Evolutionary conservation across 1,284 basidiomycete genomes (phyloP).

Genomic region (Austropuccinia psidii): DNA sequence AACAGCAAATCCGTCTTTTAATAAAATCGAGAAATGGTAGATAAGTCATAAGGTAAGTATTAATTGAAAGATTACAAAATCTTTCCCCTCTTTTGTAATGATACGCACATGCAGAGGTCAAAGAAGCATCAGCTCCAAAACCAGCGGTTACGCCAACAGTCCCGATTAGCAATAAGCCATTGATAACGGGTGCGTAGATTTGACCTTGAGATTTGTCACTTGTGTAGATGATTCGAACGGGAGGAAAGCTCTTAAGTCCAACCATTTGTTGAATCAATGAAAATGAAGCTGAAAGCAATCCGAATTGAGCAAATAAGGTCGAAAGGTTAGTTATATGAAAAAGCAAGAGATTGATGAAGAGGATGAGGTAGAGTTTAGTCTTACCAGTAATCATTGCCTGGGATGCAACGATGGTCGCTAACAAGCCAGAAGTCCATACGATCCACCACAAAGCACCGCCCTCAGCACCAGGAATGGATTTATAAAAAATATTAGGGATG

Average conservation of each 20-base stretch:
- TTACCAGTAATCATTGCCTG: slow-evolving; percentile 61
- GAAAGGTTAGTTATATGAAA: slow-evolving; percentile 50
- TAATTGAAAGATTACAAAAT: not conserved
- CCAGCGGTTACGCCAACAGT: slow-evolving; percentile 57
- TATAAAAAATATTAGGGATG: slow-evolving; percentile 58
- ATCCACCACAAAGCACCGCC: slow-evolving; percentile 51
- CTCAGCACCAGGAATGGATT: slow-evolving; percentile 56
- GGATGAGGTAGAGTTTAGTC: too few species aligned
- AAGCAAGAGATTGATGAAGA: too few species aligned
- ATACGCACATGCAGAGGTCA: slow-evolving; percentile 55
- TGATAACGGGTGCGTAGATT: slow-evolving; percentile 58
- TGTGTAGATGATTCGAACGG: slow-evolving; percentile 55
- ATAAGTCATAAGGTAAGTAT: not conserved
- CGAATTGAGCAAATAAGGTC: slow-evolving; percentile 19
- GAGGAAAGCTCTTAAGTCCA: slow-evolving; percentile 57
- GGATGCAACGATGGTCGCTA: slow-evolving; percentile 56
- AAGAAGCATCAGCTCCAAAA: slow-evolving; percentile 54
- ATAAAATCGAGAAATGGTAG: not conserved
- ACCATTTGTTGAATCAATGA: slow-evolving; percentile 56
- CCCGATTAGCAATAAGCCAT: slow-evolving; percentile 57
- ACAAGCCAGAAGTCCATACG: slow-evolving; percentile 57
- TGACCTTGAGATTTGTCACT: slow-evolving; percentile 59
- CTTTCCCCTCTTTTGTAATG: slow-evolving; percentile 26
- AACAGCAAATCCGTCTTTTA: slow-evolving; percentile 54
- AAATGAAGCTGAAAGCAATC: slow-evolving; percentile 37